These are phyloP conservation scores for Pseudogymnoascus sp. DNA, from an alignment of 2,329 filamentous ascomycete species.

Conservation along the genomic window DNA sequence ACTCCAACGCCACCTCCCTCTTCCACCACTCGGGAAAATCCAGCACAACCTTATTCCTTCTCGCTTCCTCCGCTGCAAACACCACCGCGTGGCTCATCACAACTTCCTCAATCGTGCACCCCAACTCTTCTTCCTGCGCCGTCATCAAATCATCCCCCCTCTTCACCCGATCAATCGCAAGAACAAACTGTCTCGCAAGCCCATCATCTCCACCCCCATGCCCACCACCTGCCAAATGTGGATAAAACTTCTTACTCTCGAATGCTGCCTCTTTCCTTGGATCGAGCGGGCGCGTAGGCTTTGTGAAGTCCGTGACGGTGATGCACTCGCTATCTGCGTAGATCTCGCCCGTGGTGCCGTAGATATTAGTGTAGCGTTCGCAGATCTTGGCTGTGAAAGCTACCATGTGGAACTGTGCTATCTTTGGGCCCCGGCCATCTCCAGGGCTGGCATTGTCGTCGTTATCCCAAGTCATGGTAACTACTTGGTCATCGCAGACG, in stretches of 20 bases:
- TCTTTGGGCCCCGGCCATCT: slow-evolving; percentile 60
- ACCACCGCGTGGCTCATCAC: slow-evolving; percentile 88
- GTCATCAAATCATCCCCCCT: slow-evolving; percentile 57
- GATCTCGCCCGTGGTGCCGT: slow-evolving; percentile 80
- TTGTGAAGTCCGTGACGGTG: slow-evolving; percentile 62
- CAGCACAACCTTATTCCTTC: slow-evolving; percentile 60
- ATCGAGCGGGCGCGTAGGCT: slow-evolving; percentile 35
- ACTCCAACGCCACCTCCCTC: slow-evolving; percentile 30
- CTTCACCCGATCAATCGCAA: slow-evolving; percentile 74
- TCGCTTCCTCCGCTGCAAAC: slow-evolving; percentile 87
- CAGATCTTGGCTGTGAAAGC: slow-evolving; percentile 84
- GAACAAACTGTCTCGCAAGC: slow-evolving; percentile 72
- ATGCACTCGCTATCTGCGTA: slow-evolving; percentile 76
- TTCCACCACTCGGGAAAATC: slow-evolving; percentile 74
- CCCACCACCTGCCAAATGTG: slow-evolving; percentile 51
- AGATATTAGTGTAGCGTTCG: slow-evolving; percentile 75
- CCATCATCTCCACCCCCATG: slow-evolving; percentile 78
- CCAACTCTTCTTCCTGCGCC: slow-evolving; percentile 70
- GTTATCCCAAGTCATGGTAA: slow-evolving; percentile 83
- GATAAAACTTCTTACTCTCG: slow-evolving; percentile 47
- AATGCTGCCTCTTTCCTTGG: neutral
- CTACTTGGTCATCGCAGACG: slow-evolving; percentile 86
- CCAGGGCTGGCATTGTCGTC: slow-evolving; percentile 33
- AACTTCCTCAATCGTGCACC: slow-evolving; percentile 78
- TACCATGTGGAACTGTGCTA: slow-evolving; percentile 88